A percentile compares a stretch with the other conserved stretches of the same genome.
These are phyloP conservation scores for Magnaporthales sp. DNA, from an alignment of 2,329 filamentous ascomycete genomes.

Conservation along the genomic window DNA sequence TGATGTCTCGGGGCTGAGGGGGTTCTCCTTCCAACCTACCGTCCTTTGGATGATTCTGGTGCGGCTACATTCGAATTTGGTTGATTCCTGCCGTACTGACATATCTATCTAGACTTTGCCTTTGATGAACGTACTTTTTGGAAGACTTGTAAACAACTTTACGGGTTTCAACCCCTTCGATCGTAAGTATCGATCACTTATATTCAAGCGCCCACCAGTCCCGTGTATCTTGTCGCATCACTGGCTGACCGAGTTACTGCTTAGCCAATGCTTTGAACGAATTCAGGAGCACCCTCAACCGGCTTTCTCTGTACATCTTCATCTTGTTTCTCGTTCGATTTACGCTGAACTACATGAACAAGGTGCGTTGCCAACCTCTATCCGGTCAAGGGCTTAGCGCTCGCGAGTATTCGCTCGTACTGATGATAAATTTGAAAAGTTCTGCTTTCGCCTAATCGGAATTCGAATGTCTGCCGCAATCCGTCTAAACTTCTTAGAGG, in stretches of 20 bases:
- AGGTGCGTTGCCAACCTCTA: constrained; percentile 10
- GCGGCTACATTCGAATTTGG: background rate
- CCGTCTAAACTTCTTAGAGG: constrained; percentile 54
- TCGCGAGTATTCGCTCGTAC: background rate
- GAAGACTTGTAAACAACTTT: constrained; percentile 41
- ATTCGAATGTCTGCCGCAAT: constrained; percentile 53
- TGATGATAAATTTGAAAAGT: constrained; percentile 23
- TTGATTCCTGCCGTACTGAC: background rate
- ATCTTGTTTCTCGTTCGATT: constrained; percentile 62
- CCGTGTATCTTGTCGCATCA: background rate
- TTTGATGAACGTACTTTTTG: constrained; percentile 51
- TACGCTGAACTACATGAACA: constrained; percentile 44
- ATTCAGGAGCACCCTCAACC: constrained; percentile 34
- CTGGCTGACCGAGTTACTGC: background rate
- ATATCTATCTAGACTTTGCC: constrained; percentile 36
- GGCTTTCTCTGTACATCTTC: constrained; percentile 55
- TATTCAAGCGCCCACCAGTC: background rate
- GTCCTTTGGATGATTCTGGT: no score
- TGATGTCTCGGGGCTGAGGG: no score
- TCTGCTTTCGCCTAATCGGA: constrained; percentile 52
- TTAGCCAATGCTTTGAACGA: background rate
- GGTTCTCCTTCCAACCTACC: no score
- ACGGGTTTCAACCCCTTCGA: constrained; percentile 20
- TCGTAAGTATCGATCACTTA: background rate
- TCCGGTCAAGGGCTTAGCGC: background rate